Evolutionary conservation across 1,139 yeast species (phyloP).

Genomic region (Diutina scorzettiae): DNA sequence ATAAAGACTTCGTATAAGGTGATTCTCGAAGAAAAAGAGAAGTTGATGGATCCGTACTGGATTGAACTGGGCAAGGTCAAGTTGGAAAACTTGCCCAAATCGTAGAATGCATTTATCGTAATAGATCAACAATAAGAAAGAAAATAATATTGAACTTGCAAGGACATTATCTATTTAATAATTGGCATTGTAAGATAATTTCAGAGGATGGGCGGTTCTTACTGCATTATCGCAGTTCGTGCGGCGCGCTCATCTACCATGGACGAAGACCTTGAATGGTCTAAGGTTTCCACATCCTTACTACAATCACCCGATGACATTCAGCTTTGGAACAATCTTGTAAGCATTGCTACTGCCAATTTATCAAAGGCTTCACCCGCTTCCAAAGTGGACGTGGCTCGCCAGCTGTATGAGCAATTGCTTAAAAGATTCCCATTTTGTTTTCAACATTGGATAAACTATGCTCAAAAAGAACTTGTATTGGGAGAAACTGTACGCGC

Average conservation of each 20-base stretch:
- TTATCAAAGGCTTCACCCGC: background rate
- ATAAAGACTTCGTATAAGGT: conserved; percentile 86
- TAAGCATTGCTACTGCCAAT: background rate
- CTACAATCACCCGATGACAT: background rate
- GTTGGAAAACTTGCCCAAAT: conserved; percentile 21
- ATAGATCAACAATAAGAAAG: too few relatives aligned
- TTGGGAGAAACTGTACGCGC: conserved; percentile 44
- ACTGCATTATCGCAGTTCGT: too few relatives aligned
- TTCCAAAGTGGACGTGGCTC: background rate
- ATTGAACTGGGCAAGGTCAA: conserved; percentile 58
- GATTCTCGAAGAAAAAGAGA: conserved; percentile 61
- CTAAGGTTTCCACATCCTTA: background rate
- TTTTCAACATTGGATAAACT: conserved; percentile 73
- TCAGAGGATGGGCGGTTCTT: too few relatives aligned
- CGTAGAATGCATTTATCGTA: too few relatives aligned
- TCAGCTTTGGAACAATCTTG: background rate
- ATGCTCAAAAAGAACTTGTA: conserved; percentile 54
- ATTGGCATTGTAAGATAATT: too few relatives aligned
- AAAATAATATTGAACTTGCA: too few relatives aligned
- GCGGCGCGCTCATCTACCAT: background rate
- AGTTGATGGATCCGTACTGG: conserved; percentile 74
- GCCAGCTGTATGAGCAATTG: background rate
- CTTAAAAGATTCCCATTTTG: conserved; percentile 33
- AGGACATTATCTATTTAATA: too few relatives aligned
- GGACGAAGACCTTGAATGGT: background rate